Evolutionary conservation across 371 early-diverging fungal species (phyloP).

Genomic region (Mucor lusitanicus): DNA sequence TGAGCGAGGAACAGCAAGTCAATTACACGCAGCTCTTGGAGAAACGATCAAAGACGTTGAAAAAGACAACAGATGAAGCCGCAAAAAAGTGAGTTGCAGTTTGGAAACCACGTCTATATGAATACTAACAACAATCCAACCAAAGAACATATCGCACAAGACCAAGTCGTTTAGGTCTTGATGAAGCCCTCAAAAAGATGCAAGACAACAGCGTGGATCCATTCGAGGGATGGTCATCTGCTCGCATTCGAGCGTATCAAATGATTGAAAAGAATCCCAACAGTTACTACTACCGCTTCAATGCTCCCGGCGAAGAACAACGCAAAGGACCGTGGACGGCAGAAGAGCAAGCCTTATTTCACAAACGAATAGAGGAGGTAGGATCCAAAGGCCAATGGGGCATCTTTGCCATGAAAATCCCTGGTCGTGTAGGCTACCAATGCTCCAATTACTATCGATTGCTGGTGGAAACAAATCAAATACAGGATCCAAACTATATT

Average conservation of each 20-base stretch:
- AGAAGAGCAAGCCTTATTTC: constrained; percentile 84
- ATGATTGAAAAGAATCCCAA: constrained; percentile 90
- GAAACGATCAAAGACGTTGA: constrained; percentile 78
- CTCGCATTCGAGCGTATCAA: constrained; percentile 89
- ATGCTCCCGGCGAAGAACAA: constrained; percentile 94
- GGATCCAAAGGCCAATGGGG: constrained; percentile 97
- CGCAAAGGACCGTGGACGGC: constrained; percentile 86
- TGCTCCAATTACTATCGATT: constrained; percentile 94
- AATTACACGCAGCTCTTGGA: constrained; percentile 81
- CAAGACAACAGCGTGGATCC: constrained; percentile 74
- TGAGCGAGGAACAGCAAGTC: constrained; percentile 79
- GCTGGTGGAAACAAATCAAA: constrained; percentile 81
- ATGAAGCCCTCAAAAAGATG: constrained; percentile 87
- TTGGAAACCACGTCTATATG: not conserved
- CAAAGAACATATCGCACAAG: constrained; percentile 65
- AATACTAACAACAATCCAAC: constrained; percentile 20
- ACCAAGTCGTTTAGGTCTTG: constrained; percentile 75
- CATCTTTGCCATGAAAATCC: constrained; percentile 91
- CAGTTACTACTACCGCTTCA: constrained; percentile 94
- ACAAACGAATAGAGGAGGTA: constrained; percentile 76
- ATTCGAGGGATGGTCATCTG: constrained; percentile 94
- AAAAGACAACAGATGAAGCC: constrained; percentile 76
- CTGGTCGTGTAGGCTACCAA: constrained; percentile 96
- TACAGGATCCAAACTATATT: constrained; percentile 89
- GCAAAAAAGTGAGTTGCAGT: constrained; percentile 65